Evolutionary conservation across 352 stramenopile genomes (phyloP).

Genomic region (Pythium myriotylum): DNA sequence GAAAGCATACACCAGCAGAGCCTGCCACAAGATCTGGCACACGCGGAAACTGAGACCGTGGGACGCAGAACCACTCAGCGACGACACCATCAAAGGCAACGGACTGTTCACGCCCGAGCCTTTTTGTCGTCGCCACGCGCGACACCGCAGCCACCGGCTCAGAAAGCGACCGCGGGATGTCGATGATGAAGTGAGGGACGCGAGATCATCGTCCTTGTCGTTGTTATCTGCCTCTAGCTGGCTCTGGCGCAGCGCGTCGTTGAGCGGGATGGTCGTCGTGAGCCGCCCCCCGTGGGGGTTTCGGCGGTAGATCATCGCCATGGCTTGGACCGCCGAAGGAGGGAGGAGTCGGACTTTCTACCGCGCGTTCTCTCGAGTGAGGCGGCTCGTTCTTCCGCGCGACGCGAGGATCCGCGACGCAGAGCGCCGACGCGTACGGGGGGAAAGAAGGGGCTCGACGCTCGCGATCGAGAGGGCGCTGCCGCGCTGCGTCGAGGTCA

Average conservation of each 20-base stretch:
- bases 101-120: background rate
- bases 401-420: no score
- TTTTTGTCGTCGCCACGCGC: constrained; percentile 6
- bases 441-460: background rate
- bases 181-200: constrained; percentile 1
- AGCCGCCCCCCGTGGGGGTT: constrained; percentile 40
- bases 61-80: background rate
- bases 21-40: constrained; percentile 67
- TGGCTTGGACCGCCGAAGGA: constrained; percentile 7
- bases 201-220: constrained; percentile 18
- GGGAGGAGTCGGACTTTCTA: background rate
- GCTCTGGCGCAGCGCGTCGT: constrained; percentile 20
- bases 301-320: constrained; percentile 69
- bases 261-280: constrained; percentile 28
- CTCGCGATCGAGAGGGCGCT: background rate
- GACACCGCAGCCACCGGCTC: constrained; percentile 12
- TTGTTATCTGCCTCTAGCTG: constrained; percentile 8
- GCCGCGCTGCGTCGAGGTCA: no score
- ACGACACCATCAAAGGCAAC: background rate
- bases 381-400: no score
- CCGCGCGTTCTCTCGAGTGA: background rate
- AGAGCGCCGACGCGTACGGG: no score
- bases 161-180: constrained; percentile 3
- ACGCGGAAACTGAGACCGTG: constrained; percentile 36
- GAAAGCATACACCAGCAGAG: constrained; percentile 68